Conservation (phyloP, 129 eudicot species). For the Tanacetum coccineum region DNA sequence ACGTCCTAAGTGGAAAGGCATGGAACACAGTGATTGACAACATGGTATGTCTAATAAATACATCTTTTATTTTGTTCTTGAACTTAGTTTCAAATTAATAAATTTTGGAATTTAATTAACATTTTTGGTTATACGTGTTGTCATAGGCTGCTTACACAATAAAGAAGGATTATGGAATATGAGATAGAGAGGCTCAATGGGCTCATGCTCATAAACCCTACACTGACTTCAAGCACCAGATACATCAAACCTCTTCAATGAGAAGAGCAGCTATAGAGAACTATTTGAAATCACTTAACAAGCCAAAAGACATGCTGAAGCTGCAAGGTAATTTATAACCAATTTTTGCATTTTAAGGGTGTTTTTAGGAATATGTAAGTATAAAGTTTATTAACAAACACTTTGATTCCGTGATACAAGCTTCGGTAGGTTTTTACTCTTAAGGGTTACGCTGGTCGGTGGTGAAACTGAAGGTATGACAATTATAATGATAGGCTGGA, state of each 20-base stretch:
- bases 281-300: slow-evolving; percentile 72
- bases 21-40: slow-evolving; percentile 78
- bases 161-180: slow-evolving; percentile 75
- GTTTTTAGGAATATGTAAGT: background rate
- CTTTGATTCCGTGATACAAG: slow-evolving; percentile 26
- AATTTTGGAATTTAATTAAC: no score
- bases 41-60: slow-evolving; percentile 45
- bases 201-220: slow-evolving; percentile 66
- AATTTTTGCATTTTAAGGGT: background rate
- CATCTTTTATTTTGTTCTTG: background rate
- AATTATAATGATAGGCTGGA: no score
- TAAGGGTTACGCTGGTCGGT: no score
- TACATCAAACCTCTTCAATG: slow-evolving; percentile 26
- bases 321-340: slow-evolving; percentile 50
- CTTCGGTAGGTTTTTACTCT: background rate
- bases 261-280: slow-evolving; percentile 41
- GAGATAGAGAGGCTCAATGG: slow-evolving; percentile 89
- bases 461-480: no score
- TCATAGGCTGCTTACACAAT: slow-evolving; percentile 55
- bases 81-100: background rate
- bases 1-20: slow-evolving; percentile 79
- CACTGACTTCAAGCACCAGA: slow-evolving; percentile 68
- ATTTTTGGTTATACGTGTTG: background rate
- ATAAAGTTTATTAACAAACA: background rate
- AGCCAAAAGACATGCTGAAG: slow-evolving; percentile 65